Evolutionary conservation across 1,284 basidiomycete species (phyloP).

Genomic region (Lignosus rhinocerotis): DNA sequence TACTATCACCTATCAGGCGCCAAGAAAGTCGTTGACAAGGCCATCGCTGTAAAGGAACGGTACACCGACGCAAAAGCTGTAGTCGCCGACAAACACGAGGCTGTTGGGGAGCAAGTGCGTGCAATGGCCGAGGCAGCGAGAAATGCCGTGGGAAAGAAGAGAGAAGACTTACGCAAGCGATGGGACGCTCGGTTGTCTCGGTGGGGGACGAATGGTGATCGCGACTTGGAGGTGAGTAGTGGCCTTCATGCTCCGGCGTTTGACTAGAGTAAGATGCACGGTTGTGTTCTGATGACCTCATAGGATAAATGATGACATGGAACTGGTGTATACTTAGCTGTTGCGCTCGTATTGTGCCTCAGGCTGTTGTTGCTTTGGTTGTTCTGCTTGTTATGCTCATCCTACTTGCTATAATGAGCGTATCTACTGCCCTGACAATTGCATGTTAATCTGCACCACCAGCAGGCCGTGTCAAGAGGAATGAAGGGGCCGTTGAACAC

Average conservation of each 20-base stretch:
- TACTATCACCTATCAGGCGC: slow-evolving; percentile 22
- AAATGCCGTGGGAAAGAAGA: slow-evolving; percentile 1
- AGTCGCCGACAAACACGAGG: slow-evolving; percentile 7
- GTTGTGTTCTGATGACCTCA: background rate
- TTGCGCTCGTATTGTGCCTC: background rate
- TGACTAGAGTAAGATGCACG: background rate
- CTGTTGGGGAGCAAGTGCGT: slow-evolving; percentile 2
- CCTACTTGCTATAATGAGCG: background rate
- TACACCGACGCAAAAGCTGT: slow-evolving; percentile 10
- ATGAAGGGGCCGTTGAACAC: too few species aligned
- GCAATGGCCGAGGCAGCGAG: background rate
- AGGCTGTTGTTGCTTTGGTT: background rate
- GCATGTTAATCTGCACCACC: background rate
- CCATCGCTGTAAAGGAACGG: slow-evolving; percentile 5
- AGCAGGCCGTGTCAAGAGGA: too few species aligned
- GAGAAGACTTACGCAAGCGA: background rate
- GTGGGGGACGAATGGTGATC: background rate
- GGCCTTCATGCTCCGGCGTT: background rate
- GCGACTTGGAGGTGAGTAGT: background rate
- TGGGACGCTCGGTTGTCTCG: slow-evolving; percentile 1
- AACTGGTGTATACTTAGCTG: background rate
- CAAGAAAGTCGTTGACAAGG: slow-evolving; percentile 13
- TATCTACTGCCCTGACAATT: background rate
- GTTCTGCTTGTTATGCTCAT: background rate
- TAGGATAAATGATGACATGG: background rate